Evolutionary conservation across 78 protist genomes (phyloP).

Genomic region (Planoprotostelium fungivorum): DNA sequence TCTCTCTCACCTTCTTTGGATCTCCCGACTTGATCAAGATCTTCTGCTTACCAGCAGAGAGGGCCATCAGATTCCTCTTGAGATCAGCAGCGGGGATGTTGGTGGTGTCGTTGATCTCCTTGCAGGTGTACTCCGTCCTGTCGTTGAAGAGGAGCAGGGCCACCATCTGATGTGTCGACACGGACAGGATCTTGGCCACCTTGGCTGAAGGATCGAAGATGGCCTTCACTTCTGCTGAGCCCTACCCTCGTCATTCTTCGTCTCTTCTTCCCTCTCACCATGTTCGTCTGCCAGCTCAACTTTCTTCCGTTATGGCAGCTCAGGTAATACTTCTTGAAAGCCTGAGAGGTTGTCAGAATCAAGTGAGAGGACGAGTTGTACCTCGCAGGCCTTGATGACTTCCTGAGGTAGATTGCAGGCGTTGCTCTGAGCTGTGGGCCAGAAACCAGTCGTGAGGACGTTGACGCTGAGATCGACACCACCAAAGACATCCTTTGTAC

Average conservation of each 20-base stretch:
- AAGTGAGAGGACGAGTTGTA: not conserved
- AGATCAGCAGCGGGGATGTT: slow-evolving; percentile 67
- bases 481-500: not conserved
- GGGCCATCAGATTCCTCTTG: slow-evolving; percentile 72
- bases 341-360: slow-evolving; percentile 44
- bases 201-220: slow-evolving; percentile 44
- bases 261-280: slow-evolving; percentile 21
- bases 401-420: slow-evolving; percentile 52
- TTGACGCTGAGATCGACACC: slow-evolving; percentile 64
- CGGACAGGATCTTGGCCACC: slow-evolving; percentile 72
- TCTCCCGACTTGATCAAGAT: slow-evolving; percentile 24
- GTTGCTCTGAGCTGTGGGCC: slow-evolving; percentile 77
- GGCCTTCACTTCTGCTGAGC: slow-evolving; percentile 84
- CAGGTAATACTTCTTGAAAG: slow-evolving; percentile 74
- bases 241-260: slow-evolving; percentile 17
- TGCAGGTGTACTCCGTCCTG: slow-evolving; percentile 24
- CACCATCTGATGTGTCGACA: slow-evolving; percentile 83
- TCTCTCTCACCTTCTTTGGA: not conserved
- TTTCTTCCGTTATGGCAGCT: slow-evolving; percentile 76
- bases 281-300: slow-evolving; percentile 81
- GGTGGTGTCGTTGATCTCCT: slow-evolving; percentile 34
- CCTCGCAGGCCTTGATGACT: not conserved
- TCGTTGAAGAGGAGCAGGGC: slow-evolving; percentile 82
- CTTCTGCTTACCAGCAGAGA: slow-evolving; percentile 76
- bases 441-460: slow-evolving; percentile 89